Evolutionary conservation across 305 asterid genomes (phyloP), one percentile per base, ranked within the genome.

Genomic region (Fraxinus greggii): DNA sequence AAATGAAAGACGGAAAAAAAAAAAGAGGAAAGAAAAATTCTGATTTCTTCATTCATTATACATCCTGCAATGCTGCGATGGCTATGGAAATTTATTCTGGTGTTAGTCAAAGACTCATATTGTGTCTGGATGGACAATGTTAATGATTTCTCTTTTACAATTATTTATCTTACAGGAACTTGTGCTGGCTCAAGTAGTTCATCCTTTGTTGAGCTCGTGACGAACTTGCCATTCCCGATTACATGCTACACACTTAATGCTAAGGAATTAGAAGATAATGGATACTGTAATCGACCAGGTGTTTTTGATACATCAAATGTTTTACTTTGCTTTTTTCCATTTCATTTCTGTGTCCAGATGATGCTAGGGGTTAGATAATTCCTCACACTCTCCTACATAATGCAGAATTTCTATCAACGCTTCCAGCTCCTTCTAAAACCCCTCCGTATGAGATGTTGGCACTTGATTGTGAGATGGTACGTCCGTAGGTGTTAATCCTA

Each of bases 381-480:
- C 73, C 54, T 79, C 40, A 80, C 12, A 56, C 78, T 70, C 23
- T 80, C 74, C 75, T 80, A 69, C 73, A 65, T 54, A 75, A 84
- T 90, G 91, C 92, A 95, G 99, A 91, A 24, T 94, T 94, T 88
- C 81, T 86, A 75, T 84, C 93, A 61, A 94, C 97, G 5, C 88
- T 87, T 75, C 94, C 98, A 69, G 91, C 97, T 86, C 92, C 98
- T 81, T 85, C 90, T 48, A 98, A 92, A 82, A 88, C 85, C 75
- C 92, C 93, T 13, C 86, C 85, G 42, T 88, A 90, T 83, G 92
- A 87, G 80, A 88, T 94, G 86, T 86, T 95, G 91, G 95, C 97
- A 19, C 92, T 95, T 21, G 99, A 95, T 81, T 95, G 99, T 79
- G 99, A 95, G 88, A 95, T 95, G 99, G 99, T 93, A 91, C 31